Conservation (phyloP, 768 basidiomycete species). For the Suillus plorans region DNA sequence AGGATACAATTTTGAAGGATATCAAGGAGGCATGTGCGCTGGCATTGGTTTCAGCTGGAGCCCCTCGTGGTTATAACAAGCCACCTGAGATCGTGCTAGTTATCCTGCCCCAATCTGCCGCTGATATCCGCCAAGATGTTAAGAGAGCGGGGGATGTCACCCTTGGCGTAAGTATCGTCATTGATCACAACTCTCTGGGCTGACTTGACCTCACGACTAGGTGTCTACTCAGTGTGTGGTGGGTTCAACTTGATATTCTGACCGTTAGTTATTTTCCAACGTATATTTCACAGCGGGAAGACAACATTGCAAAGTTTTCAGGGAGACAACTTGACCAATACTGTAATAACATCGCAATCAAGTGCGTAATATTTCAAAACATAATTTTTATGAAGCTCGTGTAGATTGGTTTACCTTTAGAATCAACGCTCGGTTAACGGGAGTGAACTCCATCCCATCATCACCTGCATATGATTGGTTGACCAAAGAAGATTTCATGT, state of each 20-base stretch:
- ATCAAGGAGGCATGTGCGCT: constrained; percentile 14
- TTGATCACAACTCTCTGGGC: not conserved
- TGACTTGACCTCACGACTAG: constrained; percentile 13
- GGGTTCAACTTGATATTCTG: constrained; percentile 12
- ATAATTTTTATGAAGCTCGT: not conserved
- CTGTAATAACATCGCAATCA: constrained; percentile 38
- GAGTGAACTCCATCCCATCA: constrained; percentile 41
- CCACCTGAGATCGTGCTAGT: constrained; percentile 42
- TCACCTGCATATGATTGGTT: constrained; percentile 26
- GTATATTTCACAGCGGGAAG: constrained; percentile 24
- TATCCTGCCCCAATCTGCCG: constrained; percentile 51
- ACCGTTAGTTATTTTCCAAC: not conserved
- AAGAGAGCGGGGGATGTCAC: constrained; percentile 58
- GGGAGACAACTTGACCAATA: constrained; percentile 30
- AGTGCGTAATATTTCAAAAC: constrained; percentile 14
- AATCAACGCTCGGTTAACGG: constrained; percentile 54
- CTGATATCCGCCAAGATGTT: constrained; percentile 42
- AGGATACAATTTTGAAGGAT: constrained; percentile 18
- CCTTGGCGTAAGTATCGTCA: constrained; percentile 30
- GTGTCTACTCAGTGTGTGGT: constrained; percentile 29
- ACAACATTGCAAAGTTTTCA: constrained; percentile 22
- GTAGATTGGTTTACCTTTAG: constrained; percentile 24
- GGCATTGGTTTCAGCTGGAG: not conserved
- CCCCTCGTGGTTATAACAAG: constrained; percentile 1
- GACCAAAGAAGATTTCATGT: constrained; percentile 30